These are phyloP conservation scores for Sphaerostilbella broomeana DNA, from an alignment of 2,329 filamentous ascomycete species.

Conservation along the genomic window DNA sequence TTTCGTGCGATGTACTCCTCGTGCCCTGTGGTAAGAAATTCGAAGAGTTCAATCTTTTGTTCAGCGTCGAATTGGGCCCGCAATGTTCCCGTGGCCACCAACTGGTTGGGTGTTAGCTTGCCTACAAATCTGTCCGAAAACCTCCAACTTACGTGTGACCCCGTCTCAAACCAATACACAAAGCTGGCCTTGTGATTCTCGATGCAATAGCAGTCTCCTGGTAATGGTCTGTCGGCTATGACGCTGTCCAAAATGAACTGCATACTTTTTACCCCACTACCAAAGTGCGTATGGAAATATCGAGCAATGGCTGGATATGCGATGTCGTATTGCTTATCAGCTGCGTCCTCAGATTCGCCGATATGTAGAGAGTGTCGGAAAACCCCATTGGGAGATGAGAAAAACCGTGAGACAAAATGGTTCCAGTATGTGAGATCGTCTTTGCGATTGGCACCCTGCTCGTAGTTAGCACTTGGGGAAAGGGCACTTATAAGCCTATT, in stretches of 20 bases:
- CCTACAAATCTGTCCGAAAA: no score
- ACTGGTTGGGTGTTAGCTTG: no score
- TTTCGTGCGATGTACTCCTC: constrained; percentile 78
- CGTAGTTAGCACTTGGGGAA: constrained; percentile 6
- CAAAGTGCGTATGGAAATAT: constrained; percentile 86
- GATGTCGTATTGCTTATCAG: constrained; percentile 80
- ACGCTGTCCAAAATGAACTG: constrained; percentile 75
- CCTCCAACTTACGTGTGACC: constrained; percentile 73
- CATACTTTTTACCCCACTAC: constrained; percentile 77
- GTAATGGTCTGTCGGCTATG: constrained; percentile 47
- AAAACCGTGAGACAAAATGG: constrained; percentile 72
- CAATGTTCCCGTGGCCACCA: constrained; percentile 70
- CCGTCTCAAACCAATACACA: constrained; percentile 82
- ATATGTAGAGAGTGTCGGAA: constrained; percentile 66
- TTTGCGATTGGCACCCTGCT: constrained; percentile 50
- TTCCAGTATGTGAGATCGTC: constrained; percentile 74
- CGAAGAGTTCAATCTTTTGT: constrained; percentile 77
- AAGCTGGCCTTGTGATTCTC: constrained; percentile 72
- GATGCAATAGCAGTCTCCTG: constrained; percentile 63
- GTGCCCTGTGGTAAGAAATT: constrained; percentile 69
- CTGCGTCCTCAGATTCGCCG: constrained; percentile 48
- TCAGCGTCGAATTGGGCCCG: constrained; percentile 72
- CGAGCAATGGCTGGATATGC: constrained; percentile 72
- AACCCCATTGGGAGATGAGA: constrained; percentile 62
- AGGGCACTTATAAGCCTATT: no score